A percentile compares a stretch with the other conserved stretches of the same genome.
Evolutionary conservation across 2,329 filamentous ascomycete species (phyloP).

Genomic region (Fusarium sp.): DNA sequence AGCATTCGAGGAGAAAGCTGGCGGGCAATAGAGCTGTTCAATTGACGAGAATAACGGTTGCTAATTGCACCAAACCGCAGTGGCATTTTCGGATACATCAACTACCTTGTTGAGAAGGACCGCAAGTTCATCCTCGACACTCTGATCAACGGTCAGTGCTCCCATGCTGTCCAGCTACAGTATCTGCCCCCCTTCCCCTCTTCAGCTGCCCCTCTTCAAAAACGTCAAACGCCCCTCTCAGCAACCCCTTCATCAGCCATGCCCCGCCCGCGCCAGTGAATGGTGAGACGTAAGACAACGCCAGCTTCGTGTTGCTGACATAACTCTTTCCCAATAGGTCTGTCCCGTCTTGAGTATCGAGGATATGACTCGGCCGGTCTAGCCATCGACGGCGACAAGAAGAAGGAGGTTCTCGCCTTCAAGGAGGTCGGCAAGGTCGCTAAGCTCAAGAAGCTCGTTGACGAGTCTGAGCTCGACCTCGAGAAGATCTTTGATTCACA

Average conservation of each 20-base stretch:
- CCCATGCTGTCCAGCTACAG: slow-evolving; percentile 6
- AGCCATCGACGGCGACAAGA: slow-evolving; percentile 97
- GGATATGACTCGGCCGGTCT: slow-evolving; percentile 98
- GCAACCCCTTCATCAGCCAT: slow-evolving; percentile 39
- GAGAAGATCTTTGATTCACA: slow-evolving; percentile 98
- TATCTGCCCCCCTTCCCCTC: slow-evolving; percentile 27
- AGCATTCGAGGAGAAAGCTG: slow-evolving; percentile 1
- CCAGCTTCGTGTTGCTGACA: slow-evolving; percentile 51
- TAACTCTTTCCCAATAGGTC: slow-evolving; percentile 70
- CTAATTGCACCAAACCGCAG: slow-evolving; percentile 62
- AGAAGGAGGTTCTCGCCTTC: slow-evolving; percentile 96
- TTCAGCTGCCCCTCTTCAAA: slow-evolving; percentile 28
- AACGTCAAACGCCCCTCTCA: slow-evolving; percentile 32
- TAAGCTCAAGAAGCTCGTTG: slow-evolving; percentile 95
- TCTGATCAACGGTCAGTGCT: slow-evolving; percentile 88
- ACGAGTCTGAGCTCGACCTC: slow-evolving; percentile 84
- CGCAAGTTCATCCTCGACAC: slow-evolving; percentile 96
- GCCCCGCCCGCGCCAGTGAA: slow-evolving; percentile 46
- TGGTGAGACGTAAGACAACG: slow-evolving; percentile 47
- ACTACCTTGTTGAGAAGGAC: slow-evolving; percentile 99
- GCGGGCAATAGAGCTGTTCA: slow-evolving; percentile 28
- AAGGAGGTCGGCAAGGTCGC: slow-evolving; percentile 99
- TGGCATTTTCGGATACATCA: slow-evolving; percentile 99
- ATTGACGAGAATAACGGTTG: slow-evolving; percentile 36
- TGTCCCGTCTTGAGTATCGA: slow-evolving; percentile 96